phyloP scores from a whole-genome alignment of 768 basidiomycete species.

The Amanita pseudoporphyria region DNA sequence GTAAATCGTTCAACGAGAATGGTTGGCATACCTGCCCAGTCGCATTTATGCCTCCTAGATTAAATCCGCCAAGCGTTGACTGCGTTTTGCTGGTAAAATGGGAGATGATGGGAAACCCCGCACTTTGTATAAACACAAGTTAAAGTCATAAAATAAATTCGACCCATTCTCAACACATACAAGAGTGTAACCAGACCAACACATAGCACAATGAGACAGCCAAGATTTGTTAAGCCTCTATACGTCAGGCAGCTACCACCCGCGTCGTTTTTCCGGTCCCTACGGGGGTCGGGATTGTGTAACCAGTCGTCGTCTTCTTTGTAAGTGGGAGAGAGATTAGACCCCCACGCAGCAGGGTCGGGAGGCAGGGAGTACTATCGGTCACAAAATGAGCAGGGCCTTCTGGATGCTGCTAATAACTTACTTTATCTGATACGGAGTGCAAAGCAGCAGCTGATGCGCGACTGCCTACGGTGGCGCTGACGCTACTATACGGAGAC shows the following conservation, averaged over 20 bases:
- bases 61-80: conserved; percentile 53
- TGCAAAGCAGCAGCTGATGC: conserved; percentile 17
- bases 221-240: conserved; percentile 64
- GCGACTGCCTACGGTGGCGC: conserved; percentile 14
- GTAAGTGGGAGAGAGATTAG: conserved; percentile 47
- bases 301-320: conserved; percentile 60
- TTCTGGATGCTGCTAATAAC: conserved; percentile 6
- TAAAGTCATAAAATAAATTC: neutral
- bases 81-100: conserved; percentile 38
- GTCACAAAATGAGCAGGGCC: conserved; percentile 3
- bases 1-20: neutral
- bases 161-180: conserved; percentile 27
- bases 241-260: conserved; percentile 57
- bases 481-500: conserved; percentile 28
- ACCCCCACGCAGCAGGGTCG: conserved; percentile 66
- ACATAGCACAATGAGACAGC: conserved; percentile 51
- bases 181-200: conserved; percentile 48
- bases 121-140: conserved; percentile 24
- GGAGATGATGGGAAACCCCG: conserved; percentile 53
- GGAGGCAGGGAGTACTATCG: conserved; percentile 62
- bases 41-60: conserved; percentile 68
- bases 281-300: conserved; percentile 64
- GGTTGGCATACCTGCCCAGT: conserved; percentile 48
- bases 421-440: conserved; percentile 54
- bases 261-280: conserved; percentile 46